phyloP scores from a whole-genome alignment of 176 grass and related monocot species.

The Triticum monococcum region DNA sequence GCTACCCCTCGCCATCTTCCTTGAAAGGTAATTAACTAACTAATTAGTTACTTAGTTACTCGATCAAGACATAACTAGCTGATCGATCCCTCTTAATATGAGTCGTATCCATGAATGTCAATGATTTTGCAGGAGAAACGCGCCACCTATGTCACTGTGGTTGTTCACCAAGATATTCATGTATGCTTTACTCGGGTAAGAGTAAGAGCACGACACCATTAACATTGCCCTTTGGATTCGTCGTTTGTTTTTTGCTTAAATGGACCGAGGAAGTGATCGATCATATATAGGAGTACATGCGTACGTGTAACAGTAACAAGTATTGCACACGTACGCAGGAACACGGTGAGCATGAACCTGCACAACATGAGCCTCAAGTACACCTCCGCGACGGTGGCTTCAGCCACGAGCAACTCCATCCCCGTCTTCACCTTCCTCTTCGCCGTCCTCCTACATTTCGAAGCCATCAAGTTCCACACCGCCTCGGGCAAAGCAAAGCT shows the following conservation, averaged over 20 bases:
- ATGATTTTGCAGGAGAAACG: constrained; percentile 40
- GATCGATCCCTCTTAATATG: background rate
- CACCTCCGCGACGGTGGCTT: constrained; percentile 62
- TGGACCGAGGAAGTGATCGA: too few relatives aligned
- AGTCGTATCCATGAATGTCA: background rate
- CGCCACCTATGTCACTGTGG: constrained; percentile 40
- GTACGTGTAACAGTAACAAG: too few relatives aligned
- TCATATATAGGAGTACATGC: too few relatives aligned
- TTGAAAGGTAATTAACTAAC: constrained; percentile 10
- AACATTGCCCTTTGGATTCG: background rate
- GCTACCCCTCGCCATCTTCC: constrained; percentile 50
- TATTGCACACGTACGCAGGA: constrained; percentile 23
- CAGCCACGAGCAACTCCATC: constrained; percentile 42
- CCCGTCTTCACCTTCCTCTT: constrained; percentile 71
- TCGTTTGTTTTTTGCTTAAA: background rate
- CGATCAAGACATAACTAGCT: background rate
- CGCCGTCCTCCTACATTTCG: constrained; percentile 58
- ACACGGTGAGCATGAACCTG: constrained; percentile 54
- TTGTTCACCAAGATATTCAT: constrained; percentile 75
- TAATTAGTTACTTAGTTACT: background rate
- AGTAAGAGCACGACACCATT: background rate
- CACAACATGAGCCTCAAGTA: constrained; percentile 60
- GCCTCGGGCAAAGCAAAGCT: constrained; percentile 43
- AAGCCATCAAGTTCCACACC: constrained; percentile 43
- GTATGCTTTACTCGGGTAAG: constrained; percentile 42